A percentile compares a stretch with the other conserved stretches of the same genome.
These are phyloP conservation scores for Turritis glabra DNA, from an alignment of 345 rosid species.

Conservation along the genomic window DNA sequence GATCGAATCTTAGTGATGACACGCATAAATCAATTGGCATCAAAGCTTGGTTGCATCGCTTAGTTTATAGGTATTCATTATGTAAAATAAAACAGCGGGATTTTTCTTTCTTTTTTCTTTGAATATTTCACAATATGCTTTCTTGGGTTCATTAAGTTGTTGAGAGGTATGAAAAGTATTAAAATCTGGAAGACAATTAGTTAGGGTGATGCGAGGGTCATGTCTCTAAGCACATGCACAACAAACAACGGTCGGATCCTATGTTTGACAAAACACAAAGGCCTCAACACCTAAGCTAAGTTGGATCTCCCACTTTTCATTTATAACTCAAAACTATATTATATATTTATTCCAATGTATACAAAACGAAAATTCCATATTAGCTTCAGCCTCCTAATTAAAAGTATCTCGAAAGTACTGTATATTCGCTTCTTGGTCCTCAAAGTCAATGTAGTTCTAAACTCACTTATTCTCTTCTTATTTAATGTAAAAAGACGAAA, in stretches of 20 bases:
- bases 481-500: constrained; percentile 14
- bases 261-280: constrained; percentile 41
- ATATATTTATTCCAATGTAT: constrained; percentile 15
- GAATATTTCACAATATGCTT: neutral
- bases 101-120: neutral
- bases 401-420: neutral
- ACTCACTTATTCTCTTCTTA: neutral
- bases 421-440: neutral
- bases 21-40: too few species aligned
- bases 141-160: neutral
- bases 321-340: constrained; percentile 5
- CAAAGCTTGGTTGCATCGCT: too few species aligned
- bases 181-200: constrained; percentile 38
- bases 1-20: neutral
- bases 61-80: too few species aligned
- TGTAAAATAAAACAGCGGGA: too few species aligned
- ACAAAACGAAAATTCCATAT: constrained; percentile 22
- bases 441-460: constrained; percentile 27
- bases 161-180: constrained; percentile 30
- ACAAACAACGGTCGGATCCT: constrained; percentile 45
- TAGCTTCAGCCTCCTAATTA: neutral
- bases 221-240: constrained; percentile 39
- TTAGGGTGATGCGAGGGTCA: constrained; percentile 36
- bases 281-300: constrained; percentile 32
- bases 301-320: constrained; percentile 35